A percentile compares a stretch with the other conserved stretches of the same genome.
Conservation (phyloP, 2,329 filamentous ascomycete species). For the Sphaceloma murrayae region DNA sequence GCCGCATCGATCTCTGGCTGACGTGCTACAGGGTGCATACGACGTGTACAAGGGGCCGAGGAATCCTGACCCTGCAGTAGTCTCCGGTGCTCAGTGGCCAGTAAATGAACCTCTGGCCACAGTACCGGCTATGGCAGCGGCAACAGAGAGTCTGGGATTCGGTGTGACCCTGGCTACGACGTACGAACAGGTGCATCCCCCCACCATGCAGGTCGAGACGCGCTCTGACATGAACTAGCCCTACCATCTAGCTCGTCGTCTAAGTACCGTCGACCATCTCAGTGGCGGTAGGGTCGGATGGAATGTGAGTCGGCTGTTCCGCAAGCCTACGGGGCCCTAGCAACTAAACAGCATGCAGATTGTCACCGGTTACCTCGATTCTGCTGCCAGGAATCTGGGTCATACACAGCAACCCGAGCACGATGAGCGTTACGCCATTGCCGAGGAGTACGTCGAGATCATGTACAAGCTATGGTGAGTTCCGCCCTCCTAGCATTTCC, state of each 20-base stretch:
- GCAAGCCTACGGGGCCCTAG: neutral
- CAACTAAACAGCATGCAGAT: constrained; percentile 30
- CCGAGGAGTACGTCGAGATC: constrained; percentile 55
- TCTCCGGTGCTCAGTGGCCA: constrained; percentile 58
- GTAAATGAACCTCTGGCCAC: constrained; percentile 58
- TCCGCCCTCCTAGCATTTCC: too few relatives aligned
- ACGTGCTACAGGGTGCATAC: constrained; percentile 36
- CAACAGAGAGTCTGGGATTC: constrained; percentile 57
- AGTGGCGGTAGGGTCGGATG: constrained; percentile 45
- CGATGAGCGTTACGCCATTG: constrained; percentile 55
- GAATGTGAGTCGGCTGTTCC: constrained; percentile 9
- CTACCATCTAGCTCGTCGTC: constrained; percentile 55
- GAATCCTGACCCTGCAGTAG: constrained; percentile 51
- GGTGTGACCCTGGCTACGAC: constrained; percentile 59
- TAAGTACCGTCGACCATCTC: constrained; percentile 58
- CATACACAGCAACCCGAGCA: constrained; percentile 50
- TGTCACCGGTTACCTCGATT: constrained; percentile 59
- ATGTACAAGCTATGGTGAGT: constrained; percentile 50
- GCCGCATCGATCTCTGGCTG: neutral
- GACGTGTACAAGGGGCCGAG: constrained; percentile 58
- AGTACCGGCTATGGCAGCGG: constrained; percentile 58
- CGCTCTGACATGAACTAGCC: constrained; percentile 46
- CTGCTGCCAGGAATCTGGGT: constrained; percentile 55
- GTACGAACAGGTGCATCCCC: constrained; percentile 46
- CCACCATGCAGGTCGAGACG: too few relatives aligned